Evolutionary conservation across 2,329 filamentous ascomycete genomes (phyloP), one percentile per base, ranked within the genome.

Genomic region (Neonectria ditissima): DNA sequence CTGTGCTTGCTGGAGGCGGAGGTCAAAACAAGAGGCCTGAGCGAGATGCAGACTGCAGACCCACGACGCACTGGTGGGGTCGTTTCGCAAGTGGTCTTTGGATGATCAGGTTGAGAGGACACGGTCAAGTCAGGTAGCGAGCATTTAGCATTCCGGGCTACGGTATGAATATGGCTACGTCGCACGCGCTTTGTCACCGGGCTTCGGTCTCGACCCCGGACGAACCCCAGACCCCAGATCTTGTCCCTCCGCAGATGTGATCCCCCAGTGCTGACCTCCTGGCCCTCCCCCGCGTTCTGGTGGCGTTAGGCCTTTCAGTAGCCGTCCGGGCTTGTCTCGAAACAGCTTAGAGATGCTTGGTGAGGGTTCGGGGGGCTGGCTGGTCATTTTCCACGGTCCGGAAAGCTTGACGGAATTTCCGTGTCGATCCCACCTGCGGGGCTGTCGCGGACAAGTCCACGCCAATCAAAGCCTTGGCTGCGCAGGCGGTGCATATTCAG

Each of bases 141-240:
- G n/a, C 1, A 28, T 28, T 47, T 47, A 28, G 18, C 5, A 26
- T 47, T 28, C 24, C 28, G 18, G 44, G 24, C 44, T 30, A 28
- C n/a, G n/a, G 11, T 47, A 26, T 34, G 32, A 34, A 34, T 14
- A 34, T 34, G 13, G 6, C 32, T 14, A 28, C 44, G 44, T 47
- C 26, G 22, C 44, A 47, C 18, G n/a, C 44, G 24, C 16, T 13
- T 30, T 7, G 26, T 47, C 44, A 30, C 32, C 32, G 11, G 32
- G 28, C 44, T 28, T 28, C 44, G 44, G 44, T 47, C 44, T 24
- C 28, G 44, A 47, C 44, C 24, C 7, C 13, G 14, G 44, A 26
- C 44, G 11, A 30, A 30, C 24, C 44, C 44, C 44, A 47, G 24
- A 47, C 44, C 24, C 44, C 44, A 47, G 44, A 47, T 47, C 44